A percentile compares a stretch with the other conserved stretches of the same genome.
Evolutionary conservation across 345 rosid genomes (phyloP).

Genomic region (Nasturtium officinale): DNA sequence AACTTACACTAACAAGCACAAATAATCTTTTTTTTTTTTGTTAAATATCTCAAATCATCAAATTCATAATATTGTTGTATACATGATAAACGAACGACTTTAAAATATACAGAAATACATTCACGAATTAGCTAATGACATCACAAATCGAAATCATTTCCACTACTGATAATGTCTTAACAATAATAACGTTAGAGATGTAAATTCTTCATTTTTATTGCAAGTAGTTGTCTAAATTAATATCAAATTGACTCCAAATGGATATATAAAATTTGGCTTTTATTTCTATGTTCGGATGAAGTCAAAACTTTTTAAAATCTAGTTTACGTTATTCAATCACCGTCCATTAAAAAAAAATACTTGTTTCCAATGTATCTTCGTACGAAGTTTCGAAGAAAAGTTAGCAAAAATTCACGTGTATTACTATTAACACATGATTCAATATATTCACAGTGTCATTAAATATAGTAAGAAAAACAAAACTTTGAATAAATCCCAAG

Average conservation of each 20-base stretch:
- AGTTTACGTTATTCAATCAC: background rate
- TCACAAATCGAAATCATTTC: too few species aligned
- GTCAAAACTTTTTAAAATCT: background rate
- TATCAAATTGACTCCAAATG: background rate
- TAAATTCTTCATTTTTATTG: background rate
- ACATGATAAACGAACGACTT: background rate
- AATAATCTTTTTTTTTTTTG: too few species aligned
- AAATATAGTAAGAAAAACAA: background rate
- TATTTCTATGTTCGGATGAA: background rate
- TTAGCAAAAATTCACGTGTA: background rate
- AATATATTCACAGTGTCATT: constrained; percentile 8
- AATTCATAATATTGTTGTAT: too few species aligned
- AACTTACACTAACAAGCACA: too few species aligned
- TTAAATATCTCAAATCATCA: too few species aligned
- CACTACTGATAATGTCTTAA: background rate
- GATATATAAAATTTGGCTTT: background rate
- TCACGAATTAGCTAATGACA: background rate
- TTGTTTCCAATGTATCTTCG: background rate
- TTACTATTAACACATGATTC: constrained; percentile 4
- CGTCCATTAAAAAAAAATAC: too few species aligned
- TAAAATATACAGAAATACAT: background rate
- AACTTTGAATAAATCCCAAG: background rate
- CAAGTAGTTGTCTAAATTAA: background rate
- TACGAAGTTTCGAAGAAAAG: background rate
- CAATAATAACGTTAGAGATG: background rate